A percentile compares a stretch with the other conserved stretches of the same genome.
Evolutionary conservation across 2,329 filamentous ascomycete genomes (phyloP).

Genomic region (Hortaea werneckii): DNA sequence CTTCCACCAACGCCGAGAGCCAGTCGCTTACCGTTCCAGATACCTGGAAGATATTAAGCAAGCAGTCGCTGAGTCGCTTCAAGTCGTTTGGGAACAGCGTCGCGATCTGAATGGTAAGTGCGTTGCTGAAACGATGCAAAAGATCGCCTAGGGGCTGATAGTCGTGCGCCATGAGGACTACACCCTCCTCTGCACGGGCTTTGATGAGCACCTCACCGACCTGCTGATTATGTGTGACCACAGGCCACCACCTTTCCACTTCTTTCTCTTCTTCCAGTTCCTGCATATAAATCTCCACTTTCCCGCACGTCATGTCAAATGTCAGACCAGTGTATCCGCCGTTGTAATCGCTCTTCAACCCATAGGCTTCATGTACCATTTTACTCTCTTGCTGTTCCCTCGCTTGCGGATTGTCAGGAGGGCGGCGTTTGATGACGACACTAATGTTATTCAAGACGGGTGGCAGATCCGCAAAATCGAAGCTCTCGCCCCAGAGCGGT

Average conservation of each 20-base stretch:
- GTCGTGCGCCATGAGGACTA: slow-evolving; percentile 76
- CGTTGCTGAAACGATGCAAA: slow-evolving; percentile 73
- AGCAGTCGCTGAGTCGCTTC: slow-evolving; percentile 69
- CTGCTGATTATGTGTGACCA: slow-evolving; percentile 60
- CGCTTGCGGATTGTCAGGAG: slow-evolving; percentile 22
- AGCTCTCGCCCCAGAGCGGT: slow-evolving; percentile 75
- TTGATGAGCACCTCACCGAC: slow-evolving; percentile 80
- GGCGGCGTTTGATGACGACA: slow-evolving; percentile 57
- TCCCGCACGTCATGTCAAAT: slow-evolving; percentile 48
- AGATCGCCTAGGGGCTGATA: slow-evolving; percentile 76
- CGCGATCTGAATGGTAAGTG: slow-evolving; percentile 75
- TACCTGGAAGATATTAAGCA: slow-evolving; percentile 92
- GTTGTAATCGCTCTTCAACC: slow-evolving; percentile 20
- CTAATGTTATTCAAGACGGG: slow-evolving; percentile 58
- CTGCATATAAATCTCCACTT: slow-evolving; percentile 73
- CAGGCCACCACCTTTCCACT: slow-evolving; percentile 75
- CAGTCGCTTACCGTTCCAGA: slow-evolving; percentile 76
- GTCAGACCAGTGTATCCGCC: slow-evolving; percentile 37
- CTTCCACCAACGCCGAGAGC: slow-evolving; percentile 87
- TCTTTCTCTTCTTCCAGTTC: slow-evolving; percentile 68
- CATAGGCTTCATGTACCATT: slow-evolving; percentile 30
- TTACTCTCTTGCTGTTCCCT: slow-evolving; percentile 29
- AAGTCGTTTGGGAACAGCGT: slow-evolving; percentile 68
- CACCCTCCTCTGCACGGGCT: slow-evolving; percentile 74
- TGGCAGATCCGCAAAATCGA: slow-evolving; percentile 65